These are phyloP conservation scores for Helicocarpus griseus DNA, from an alignment of 2,329 filamentous ascomycete genomes.

Conservation along the genomic window DNA sequence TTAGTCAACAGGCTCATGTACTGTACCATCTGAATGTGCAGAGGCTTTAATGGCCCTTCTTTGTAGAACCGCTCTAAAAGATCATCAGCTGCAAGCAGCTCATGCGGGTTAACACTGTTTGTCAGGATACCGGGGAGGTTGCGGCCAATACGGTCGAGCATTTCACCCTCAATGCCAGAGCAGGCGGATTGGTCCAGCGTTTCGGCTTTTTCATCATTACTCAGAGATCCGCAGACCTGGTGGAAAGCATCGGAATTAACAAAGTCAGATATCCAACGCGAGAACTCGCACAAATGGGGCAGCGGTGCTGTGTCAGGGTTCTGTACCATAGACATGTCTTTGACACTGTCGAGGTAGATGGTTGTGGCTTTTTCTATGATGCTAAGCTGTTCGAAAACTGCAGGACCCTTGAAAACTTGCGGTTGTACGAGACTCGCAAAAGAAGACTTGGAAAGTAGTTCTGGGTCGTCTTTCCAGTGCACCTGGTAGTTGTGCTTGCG, in stretches of 20 bases:
- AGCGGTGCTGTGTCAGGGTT: background rate
- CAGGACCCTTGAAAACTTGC: background rate
- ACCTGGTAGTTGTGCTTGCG: background rate
- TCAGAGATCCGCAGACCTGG: background rate
- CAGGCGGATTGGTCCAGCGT: background rate
- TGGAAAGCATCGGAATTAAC: background rate
- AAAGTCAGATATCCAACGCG: background rate
- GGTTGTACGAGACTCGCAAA: background rate
- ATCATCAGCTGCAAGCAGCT: slow-evolving; percentile 10
- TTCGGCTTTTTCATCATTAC: background rate
- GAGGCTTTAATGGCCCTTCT: background rate
- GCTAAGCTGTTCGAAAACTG: background rate
- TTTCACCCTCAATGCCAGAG: slow-evolving; percentile 17
- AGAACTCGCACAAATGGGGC: background rate
- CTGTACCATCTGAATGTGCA: background rate
- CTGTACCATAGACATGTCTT: background rate
- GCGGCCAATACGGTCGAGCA: slow-evolving; percentile 21
- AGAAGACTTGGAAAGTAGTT: background rate
- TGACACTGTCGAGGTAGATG: slow-evolving; percentile 1
- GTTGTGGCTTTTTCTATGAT: background rate
- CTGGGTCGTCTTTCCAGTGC: background rate
- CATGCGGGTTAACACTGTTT: slow-evolving; percentile 8
- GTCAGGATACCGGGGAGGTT: slow-evolving; percentile 8
- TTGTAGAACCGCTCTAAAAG: slow-evolving; percentile 11
- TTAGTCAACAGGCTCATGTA: background rate